Evolutionary conservation across 2,329 filamentous ascomycete species (phyloP), one percentile per base, ranked within the genome.

Genomic region (Neobulgaria alba): DNA sequence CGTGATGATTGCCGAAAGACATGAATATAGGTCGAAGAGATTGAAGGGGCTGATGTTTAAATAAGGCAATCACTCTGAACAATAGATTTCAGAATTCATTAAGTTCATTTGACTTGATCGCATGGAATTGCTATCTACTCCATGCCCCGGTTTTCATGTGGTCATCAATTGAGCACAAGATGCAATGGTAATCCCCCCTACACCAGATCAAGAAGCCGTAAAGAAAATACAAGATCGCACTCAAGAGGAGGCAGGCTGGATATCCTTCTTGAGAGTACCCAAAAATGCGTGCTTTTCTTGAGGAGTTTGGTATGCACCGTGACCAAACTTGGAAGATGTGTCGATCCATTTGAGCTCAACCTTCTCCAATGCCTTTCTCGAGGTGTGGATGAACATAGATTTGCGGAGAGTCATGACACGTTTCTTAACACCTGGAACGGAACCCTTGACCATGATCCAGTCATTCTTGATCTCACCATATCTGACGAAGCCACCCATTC

Each of bases 261-360:
- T 69, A 62, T 98, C 92, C 87, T 96, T 98, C 88, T 98, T 98
- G 85, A 98, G 87, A 46, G 88, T 93, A 75, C 92, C 92, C 72
- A 95, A 69, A 79, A 87, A 92, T 67, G 87, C 81, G 75, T 85
- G 86, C 88, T 98, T 98, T 85, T 98, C 92, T 65, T 85, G 84
- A 57, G 83, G 75, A 53, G 92, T 98, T 79, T 98, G 92, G 87
- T 94, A 98, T 63, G 88, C 90, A 81, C 92, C 92, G 77, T 98
- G 92, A 72, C 92, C 92, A 71, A 98, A 98, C 79, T 98, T 94
- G 75, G 89, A 95, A 51, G 89, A 95, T 61, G 92, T 98, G 65
- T 98, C 92, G 84, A 98, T 98, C 92, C 92, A 98, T 76, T 98
- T 98, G 76, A 98, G 85, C 65, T 90, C 86, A 68, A 96, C 85